These are phyloP conservation scores for Bolboschoenus planiculmis DNA, from an alignment of 176 grass and related monocot genomes.

Conservation along the genomic window DNA sequence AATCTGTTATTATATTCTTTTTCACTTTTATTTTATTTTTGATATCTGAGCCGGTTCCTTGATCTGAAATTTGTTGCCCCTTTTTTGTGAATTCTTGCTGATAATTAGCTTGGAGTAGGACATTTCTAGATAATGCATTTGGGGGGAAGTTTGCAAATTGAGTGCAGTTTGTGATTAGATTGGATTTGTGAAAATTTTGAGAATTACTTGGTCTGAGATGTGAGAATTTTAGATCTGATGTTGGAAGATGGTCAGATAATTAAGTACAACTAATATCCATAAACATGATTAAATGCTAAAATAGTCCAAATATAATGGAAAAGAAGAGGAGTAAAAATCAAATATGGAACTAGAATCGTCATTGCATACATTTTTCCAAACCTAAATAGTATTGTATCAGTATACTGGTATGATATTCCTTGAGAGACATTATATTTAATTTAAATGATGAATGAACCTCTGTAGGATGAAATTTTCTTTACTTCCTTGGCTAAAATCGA, in stretches of 20 bases:
- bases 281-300: neutral
- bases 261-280: neutral
- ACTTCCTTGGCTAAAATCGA: neutral
- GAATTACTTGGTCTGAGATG: neutral
- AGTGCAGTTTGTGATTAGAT: neutral
- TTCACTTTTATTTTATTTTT: neutral
- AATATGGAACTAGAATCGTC: neutral
- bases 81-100: neutral
- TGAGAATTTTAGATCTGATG: neutral
- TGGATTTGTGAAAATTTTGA: neutral
- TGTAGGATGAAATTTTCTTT: neutral
- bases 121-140: neutral
- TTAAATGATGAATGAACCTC: neutral
- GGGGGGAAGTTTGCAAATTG: neutral
- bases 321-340: neutral
- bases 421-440: neutral
- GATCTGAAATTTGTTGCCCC: neutral
- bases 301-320: too few species aligned
- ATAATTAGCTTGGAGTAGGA: neutral
- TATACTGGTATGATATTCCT: too few species aligned
- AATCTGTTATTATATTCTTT: conserved; percentile 30
- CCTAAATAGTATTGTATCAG: neutral
- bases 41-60: neutral
- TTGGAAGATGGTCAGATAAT: neutral
- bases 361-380: neutral